Conservation (phyloP, 148 eudicot species). For the Rhododendron ferrugineum region DNA sequence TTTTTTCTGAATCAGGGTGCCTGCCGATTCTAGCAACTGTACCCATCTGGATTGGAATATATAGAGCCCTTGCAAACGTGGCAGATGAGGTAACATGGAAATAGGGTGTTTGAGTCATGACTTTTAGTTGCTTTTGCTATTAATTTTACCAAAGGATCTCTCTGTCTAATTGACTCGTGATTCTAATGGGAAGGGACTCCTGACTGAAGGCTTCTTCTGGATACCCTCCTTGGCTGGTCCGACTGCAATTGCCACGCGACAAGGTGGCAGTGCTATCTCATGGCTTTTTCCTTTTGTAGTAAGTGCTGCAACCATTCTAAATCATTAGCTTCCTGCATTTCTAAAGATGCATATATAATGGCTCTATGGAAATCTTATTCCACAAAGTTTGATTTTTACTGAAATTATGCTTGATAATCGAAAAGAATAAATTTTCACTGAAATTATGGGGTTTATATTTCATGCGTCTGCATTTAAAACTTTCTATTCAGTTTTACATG, state of each 20-base stretch:
- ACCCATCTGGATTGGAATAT: not conserved
- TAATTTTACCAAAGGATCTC: not conserved
- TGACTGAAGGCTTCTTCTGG: constrained; percentile 94
- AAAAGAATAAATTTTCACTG: not conserved
- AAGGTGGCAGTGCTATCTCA: constrained; percentile 83
- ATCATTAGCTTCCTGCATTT: not conserved
- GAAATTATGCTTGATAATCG: no score
- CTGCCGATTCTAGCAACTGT: not conserved
- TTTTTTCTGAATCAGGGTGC: not conserved
- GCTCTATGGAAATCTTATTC: no score
- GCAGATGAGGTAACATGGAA: not conserved
- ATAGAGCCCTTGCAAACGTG: not conserved
- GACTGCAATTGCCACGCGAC: constrained; percentile 72
- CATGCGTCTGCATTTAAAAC: not conserved
- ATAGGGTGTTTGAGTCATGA: not conserved
- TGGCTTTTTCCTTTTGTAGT: constrained; percentile 96
- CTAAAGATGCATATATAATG: no score
- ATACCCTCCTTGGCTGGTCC: constrained; percentile 98
- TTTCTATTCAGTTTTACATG: not conserved
- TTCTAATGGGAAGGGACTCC: constrained; percentile 54
- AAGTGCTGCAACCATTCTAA: constrained; percentile 19
- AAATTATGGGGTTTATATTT: not conserved
- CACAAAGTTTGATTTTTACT: no score
- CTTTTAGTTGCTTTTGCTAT: not conserved
- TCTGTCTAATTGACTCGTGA: not conserved